Base-by-base conservation (phyloP, 2,329 filamentous ascomycete genomes). In the Cladophialophora exuberans region DNA sequence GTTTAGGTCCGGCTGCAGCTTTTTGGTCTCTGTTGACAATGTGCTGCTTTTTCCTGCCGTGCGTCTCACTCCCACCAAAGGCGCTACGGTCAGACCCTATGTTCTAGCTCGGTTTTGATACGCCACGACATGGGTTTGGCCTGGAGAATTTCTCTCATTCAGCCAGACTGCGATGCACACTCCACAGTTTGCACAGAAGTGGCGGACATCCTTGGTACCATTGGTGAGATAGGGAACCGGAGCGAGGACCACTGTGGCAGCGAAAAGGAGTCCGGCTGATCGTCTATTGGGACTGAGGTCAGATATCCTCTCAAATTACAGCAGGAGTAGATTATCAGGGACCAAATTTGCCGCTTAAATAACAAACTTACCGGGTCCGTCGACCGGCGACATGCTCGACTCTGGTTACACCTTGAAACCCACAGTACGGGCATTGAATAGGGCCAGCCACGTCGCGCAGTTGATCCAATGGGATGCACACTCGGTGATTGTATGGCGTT, bases 131-230 rank as follows among this genome's bases (percentile, higher is more conserved):
- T 25, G 41, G 13, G 41, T 44, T 15, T 44, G 20, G 41, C 41
- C 41, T 6, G 41, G 41, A 23, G 41, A 44, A 23, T 44, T 44
- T 10, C 41, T 44, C 41, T 44, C 25, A 6, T 44, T 44, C 25
- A 44, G 41, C 41, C 41, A 44, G 20, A 23, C 18, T 13, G 41
- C 41, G 41, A 44, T 23, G 17, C 20, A 44, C 20, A 26, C 25
- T 26, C 41, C 17, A 44, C 41, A 44, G 41, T 25, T 22, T 44
- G 17, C 41, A 15, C 41, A 44, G 25, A 44, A 44, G 41, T 44
- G 41, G 18, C 41, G 41, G 41, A 44, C 41, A 15, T 44, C 41
- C 18, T 44, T 44, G 13, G 41, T 44, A 2, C 41, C 41, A 10
- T 23, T 44, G 41, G 41, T 44, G 20, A 44, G 25, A 25, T 44